A percentile compares a stretch with the other conserved stretches of the same genome.
These are phyloP conservation scores for Xylariaceae sp. DNA, from an alignment of 2,329 filamentous ascomycete species.

Conservation along the genomic window DNA sequence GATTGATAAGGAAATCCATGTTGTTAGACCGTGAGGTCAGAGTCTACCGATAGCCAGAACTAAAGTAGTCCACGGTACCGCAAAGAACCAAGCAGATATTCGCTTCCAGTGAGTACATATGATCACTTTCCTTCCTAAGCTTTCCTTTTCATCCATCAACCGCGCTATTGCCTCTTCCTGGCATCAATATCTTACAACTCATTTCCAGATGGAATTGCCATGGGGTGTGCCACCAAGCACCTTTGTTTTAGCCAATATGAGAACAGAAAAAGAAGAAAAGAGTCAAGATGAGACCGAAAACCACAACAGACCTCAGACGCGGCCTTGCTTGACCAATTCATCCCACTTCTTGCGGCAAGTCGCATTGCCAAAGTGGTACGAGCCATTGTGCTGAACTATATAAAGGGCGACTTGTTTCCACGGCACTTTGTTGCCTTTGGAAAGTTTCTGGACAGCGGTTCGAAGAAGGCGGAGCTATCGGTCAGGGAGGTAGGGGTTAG, in stretches of 20 bases:
- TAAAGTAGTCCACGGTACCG: constrained; percentile 8
- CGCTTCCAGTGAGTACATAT: too few species aligned
- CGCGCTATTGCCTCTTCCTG: too few species aligned
- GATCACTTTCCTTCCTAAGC: too few species aligned
- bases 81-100: too few species aligned
- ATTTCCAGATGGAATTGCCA: too few species aligned
- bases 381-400: constrained; percentile 48
- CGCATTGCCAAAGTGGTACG: constrained; percentile 56
- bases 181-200: too few species aligned
- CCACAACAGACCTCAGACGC: too few species aligned
- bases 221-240: too few species aligned
- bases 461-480: constrained; percentile 41
- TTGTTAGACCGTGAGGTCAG: constrained; percentile 13
- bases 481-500: too few species aligned
- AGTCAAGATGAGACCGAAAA: too few species aligned
- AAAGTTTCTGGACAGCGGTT: constrained; percentile 39
- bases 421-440: constrained; percentile 38
- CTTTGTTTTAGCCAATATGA: background rate
- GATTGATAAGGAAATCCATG: background rate
- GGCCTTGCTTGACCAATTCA: constrained; percentile 35
- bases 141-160: too few species aligned
- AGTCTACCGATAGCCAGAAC: constrained; percentile 10
- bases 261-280: background rate
- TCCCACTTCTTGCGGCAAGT: constrained; percentile 59
- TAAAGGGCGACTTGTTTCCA: constrained; percentile 57